Base-by-base conservation (phyloP, 495 filamentous ascomycete genomes). In the Cladorrhinum samala region DNA sequence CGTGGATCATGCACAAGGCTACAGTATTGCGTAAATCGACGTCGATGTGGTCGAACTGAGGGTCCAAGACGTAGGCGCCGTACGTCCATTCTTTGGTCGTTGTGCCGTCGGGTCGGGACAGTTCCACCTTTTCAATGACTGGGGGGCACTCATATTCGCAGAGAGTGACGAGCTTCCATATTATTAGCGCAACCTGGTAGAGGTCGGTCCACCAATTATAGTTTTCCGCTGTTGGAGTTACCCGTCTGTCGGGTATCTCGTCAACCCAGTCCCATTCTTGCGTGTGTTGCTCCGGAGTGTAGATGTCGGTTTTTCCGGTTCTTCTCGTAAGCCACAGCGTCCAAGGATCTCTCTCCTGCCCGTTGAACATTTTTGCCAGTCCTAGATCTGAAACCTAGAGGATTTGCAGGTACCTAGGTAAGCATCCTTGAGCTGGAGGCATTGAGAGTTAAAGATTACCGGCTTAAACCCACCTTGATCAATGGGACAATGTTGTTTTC, bases 251-350 rank as follows among this genome's bases (percentile, higher is more conserved):
- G 6, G 52, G 56, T 38, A 18, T 11, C 1, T 24, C 25, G 24
- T 50, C 40, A 14, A 58, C 7, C 17, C 46, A 50, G 42, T 58
- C 56, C 56, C 56, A 55, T 50, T 58, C 56, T 23, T 58, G 46
- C 19, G 52, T 40, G 27, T 46, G 45, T 47, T 58, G 56, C 18
- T 58, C 52, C 19, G 52, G 46, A 16, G 50, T 41, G 11, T 9
- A 41, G 23, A 37, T 9, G 14, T n/a, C 4, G 2, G 2, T 3
- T 33, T 57, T 57, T 19, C 54, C 50, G 17, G 16, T 45, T 14
- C 3, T 19, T 33, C 48, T 40, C 3, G 7, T 16, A 3, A 2
- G 2, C 54, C 48, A 49, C 17, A 27, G 23, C 11, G 6, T 0
- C n/a, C 14, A 27, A 0, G 0, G 4, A 8, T 9, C 14, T 2